These are phyloP conservation scores for Phoenix roebelenii DNA, from an alignment of 176 grass and related monocot species.

Conservation along the genomic window DNA sequence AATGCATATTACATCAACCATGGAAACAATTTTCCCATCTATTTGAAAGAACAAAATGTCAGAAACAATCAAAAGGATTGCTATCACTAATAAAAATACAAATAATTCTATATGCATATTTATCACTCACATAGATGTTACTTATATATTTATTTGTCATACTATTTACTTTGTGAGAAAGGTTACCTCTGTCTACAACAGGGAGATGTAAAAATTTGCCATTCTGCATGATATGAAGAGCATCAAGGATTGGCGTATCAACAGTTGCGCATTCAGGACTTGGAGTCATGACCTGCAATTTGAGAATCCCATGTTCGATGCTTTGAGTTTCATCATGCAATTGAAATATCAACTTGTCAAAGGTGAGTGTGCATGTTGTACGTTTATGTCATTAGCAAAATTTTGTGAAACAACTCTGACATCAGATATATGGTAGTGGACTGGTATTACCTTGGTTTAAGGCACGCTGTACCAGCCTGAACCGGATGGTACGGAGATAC, in stretches of 20 bases:
- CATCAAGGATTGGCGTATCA: conserved; percentile 67
- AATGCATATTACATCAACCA: conserved; percentile 62
- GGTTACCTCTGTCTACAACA: conserved; percentile 40
- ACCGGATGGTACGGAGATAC: no score
- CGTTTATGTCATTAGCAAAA: no score
- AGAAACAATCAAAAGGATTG: neutral
- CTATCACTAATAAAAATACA: no score
- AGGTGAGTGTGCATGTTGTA: no score
- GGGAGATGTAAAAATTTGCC: conserved; percentile 84
- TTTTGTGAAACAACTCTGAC: no score
- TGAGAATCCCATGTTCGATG: neutral
- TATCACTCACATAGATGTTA: no score
- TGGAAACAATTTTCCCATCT: conserved; percentile 55
- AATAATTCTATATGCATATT: no score
- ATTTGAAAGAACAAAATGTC: conserved; percentile 5
- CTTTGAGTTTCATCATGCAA: neutral
- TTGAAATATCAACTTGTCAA: neutral
- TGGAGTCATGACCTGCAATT: conserved; percentile 54
- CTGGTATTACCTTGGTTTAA: no score
- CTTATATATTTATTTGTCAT: no score
- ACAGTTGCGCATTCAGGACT: conserved; percentile 62
- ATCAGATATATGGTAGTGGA: no score
- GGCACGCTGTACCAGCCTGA: no score
- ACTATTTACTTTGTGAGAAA: no score
- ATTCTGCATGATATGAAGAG: conserved; percentile 60